Evolutionary conservation across 371 early-diverging fungal genomes (phyloP).

Genomic region (Mucor indicus): DNA sequence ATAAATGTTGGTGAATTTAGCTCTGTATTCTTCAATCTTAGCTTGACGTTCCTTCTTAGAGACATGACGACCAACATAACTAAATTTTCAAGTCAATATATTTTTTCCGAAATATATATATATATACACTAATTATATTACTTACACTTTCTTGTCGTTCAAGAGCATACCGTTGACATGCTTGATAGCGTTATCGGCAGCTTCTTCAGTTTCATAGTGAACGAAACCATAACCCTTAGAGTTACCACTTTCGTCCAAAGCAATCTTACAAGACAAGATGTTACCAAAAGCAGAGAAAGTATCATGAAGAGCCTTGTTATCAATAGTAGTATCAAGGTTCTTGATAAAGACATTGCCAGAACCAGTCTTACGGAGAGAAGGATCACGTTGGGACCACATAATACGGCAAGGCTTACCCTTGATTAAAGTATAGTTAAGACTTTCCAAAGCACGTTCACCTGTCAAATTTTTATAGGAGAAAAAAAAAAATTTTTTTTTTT

Average conservation of each 20-base stretch:
- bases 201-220: constrained; percentile 96
- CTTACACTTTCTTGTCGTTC: constrained; percentile 91
- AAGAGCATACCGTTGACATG: constrained; percentile 98
- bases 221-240: constrained; percentile 99
- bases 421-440: constrained; percentile 92
- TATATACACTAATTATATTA: no score
- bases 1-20: constrained; percentile 97
- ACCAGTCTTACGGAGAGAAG: constrained; percentile 90
- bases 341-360: constrained; percentile 99
- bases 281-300: constrained; percentile 98
- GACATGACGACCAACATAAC: constrained; percentile 88
- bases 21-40: constrained; percentile 88
- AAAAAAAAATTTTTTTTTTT: constrained; percentile 3
- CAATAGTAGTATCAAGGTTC: constrained; percentile 96
- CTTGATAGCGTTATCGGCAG: constrained; percentile 96
- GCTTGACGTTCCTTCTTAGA: constrained; percentile 91
- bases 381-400: constrained; percentile 99
- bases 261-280: constrained; percentile 99
- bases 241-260: constrained; percentile 77
- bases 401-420: constrained; percentile 96
- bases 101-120: no score
- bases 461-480: not conserved
- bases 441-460: constrained; percentile 92
- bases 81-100: constrained; percentile 1
- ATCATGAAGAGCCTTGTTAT: constrained; percentile 98